Base-by-base conservation (phyloP, 345 rosid species). In the Cardamine occulta region DNA sequence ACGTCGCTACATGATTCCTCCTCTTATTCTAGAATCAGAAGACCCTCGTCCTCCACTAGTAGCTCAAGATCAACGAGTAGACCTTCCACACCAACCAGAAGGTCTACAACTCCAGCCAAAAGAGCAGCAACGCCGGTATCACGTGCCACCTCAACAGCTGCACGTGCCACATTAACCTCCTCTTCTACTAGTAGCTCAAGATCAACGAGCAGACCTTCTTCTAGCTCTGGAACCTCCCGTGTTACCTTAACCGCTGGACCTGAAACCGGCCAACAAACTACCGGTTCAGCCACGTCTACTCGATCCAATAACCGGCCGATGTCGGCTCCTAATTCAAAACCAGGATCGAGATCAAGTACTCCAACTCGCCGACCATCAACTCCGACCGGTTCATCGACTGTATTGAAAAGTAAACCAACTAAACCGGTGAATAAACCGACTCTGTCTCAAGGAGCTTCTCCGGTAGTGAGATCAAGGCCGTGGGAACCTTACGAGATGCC, bases 31-130 rank as follows among this genome's bases (percentile, higher is more conserved):
- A 80, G 76, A 28, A 58, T 65, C 61, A 80, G 80, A 40, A 81
- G 91, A 80, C 89, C 93, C 28, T 86, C 90, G 35, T 88, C 93
- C 63, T 87, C 96, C 6, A 73, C 74, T 31, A 86, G 79, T 31
- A 87, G 88, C 51, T 81, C 82, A 24, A 74, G 74, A 34, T 75
- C 87, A 65, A 63, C 78, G 17, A 63, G 80, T 70, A 84, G 89
- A 75, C 80, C 85, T 72, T 67, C 86, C 47, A 84, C 86, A 51
- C 90, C 91, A 26, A 77, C 82, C n/a, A 48, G 51, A 62, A 77
- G 85, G 19, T 53, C 90, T 32, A 42, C 8, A 62, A 26, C 24
- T 51, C 63, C 28, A 34, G 34, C 40, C 60, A 61, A 26, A 45
- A 77, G 88, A 17, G 6, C 65, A 65, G 44, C 19, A 39, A 48